Conservation (phyloP, 441 rosid species). For the Arabidopsis hybrid region DNA sequence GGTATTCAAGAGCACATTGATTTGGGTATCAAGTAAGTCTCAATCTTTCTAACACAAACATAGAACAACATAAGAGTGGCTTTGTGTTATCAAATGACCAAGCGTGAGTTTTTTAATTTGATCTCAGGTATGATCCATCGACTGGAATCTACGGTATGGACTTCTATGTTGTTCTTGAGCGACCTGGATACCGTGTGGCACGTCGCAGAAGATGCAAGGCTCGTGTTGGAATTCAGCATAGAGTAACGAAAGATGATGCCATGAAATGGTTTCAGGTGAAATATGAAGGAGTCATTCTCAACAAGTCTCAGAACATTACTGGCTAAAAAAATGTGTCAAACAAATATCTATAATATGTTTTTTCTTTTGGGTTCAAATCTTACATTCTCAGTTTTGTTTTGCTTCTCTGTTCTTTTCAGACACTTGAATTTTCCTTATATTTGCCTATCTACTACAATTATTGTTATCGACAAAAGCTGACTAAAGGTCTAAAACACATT, state of each 20-base stretch:
- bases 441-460: slow-evolving; percentile 10
- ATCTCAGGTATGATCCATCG: slow-evolving; percentile 82
- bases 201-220: slow-evolving; percentile 92
- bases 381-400: slow-evolving; percentile 35
- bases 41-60: neutral
- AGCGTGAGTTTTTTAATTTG: neutral
- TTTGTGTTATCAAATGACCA: neutral
- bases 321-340: slow-evolving; percentile 10
- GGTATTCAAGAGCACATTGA: slow-evolving; percentile 91
- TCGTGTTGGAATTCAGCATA: slow-evolving; percentile 83
- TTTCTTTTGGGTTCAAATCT: neutral
- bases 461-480: neutral
- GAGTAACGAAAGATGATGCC: slow-evolving; percentile 88
- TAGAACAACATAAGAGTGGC: neutral
- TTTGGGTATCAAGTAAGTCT: slow-evolving; percentile 73
- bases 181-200: slow-evolving; percentile 85
- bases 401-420: slow-evolving; percentile 16
- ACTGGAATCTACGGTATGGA: slow-evolving; percentile 94
- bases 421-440: slow-evolving; percentile 9
- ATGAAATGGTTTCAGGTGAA: slow-evolving; percentile 97
- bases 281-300: slow-evolving; percentile 89
- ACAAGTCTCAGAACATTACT: slow-evolving; percentile 73
- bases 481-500: neutral
- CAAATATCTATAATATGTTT: neutral
- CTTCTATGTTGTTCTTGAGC: slow-evolving; percentile 82